Evolutionary conservation across 202 grass and related monocot species (phyloP).

Genomic region (Zizania palustris): DNA sequence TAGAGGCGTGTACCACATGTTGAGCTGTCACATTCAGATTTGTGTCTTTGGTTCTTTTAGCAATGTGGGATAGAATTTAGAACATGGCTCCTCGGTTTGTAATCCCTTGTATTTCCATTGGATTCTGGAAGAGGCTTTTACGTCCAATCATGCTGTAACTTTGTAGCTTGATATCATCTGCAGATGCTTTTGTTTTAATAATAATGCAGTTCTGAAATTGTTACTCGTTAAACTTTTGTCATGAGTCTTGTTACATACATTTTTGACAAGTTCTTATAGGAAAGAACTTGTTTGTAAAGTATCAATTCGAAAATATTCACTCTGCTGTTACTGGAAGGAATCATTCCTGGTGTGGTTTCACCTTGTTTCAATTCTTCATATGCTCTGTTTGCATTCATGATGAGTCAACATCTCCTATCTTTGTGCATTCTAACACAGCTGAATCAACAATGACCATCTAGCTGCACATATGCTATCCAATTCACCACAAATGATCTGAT

Average conservation of each 20-base stretch:
- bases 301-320: too few relatives aligned
- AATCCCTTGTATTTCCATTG: slow-evolving; percentile 13
- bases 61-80: slow-evolving; percentile 39
- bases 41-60: slow-evolving; percentile 37
- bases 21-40: slow-evolving; percentile 32
- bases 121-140: slow-evolving; percentile 18
- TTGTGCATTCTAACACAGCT: not conserved
- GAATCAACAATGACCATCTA: not conserved
- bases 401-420: not conserved
- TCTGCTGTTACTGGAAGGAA: too few relatives aligned
- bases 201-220: slow-evolving; percentile 3
- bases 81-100: slow-evolving; percentile 31
- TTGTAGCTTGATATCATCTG: slow-evolving; percentile 44
- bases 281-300: not conserved
- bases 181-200: slow-evolving; percentile 32
- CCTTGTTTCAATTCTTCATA: not conserved
- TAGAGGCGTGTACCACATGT: slow-evolving; percentile 43
- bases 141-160: slow-evolving; percentile 24
- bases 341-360: not conserved
- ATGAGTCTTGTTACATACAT: too few relatives aligned
- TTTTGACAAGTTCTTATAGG: not conserved
- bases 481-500: not conserved
- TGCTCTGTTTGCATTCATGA: not conserved
- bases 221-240: not conserved
- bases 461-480: not conserved